Conservation (phyloP, 805 yeast genomes). For the Kazachstania bromeliacearum region DNA sequence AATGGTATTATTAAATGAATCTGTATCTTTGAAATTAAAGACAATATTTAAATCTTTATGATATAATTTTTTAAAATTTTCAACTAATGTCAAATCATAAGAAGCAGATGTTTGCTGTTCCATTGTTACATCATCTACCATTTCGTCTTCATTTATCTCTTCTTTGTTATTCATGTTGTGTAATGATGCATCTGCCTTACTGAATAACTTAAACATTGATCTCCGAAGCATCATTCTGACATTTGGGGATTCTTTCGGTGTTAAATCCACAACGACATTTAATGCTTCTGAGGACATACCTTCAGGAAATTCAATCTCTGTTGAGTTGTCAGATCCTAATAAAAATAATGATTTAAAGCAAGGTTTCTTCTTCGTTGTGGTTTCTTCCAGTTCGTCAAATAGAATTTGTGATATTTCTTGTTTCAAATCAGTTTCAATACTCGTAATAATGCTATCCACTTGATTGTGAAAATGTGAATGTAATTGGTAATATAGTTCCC, state of each 20-base stretch:
- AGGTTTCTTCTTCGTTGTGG: background rate
- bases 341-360: constrained; percentile 32
- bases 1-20: constrained; percentile 22
- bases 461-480: constrained; percentile 26
- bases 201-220: constrained; percentile 27
- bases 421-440: constrained; percentile 31
- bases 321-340: constrained; percentile 37
- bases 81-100: constrained; percentile 27
- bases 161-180: constrained; percentile 4
- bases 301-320: constrained; percentile 30
- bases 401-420: constrained; percentile 23
- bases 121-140: constrained; percentile 3
- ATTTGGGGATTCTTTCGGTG: constrained; percentile 32
- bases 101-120: constrained; percentile 18
- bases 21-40: constrained; percentile 28
- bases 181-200: constrained; percentile 10
- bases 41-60: constrained; percentile 22
- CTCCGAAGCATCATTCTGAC: constrained; percentile 30
- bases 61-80: constrained; percentile 22
- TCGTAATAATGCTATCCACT: constrained; percentile 23
- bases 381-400: constrained; percentile 8
- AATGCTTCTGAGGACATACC: constrained; percentile 9
- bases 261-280: constrained; percentile 28
- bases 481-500: constrained; percentile 33
- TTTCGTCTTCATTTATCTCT: constrained; percentile 3